Base-by-base conservation (phyloP, 768 basidiomycete species). In the Dioszegia aurantiaca region DNA sequence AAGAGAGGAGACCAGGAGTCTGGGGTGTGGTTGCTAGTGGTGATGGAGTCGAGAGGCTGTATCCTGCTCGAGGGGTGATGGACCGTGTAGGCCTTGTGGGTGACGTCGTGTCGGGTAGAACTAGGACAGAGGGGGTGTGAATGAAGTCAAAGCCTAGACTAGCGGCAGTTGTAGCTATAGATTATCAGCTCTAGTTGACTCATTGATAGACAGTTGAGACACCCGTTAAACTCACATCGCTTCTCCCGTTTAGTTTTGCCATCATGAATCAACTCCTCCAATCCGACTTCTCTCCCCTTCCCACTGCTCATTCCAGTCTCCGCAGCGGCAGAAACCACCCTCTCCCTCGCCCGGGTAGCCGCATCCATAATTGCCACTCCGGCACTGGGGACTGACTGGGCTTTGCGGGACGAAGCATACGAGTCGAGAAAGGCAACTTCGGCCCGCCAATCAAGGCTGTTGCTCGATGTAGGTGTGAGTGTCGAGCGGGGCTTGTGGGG, bases 71-170 rank as follows among this genome's bases (percentile, higher is more conserved):
- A 2, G 14, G 31, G 33, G 12, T 16, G 6, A 17, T 9, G 16
- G 17, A n/a, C n/a, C n/a, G n/a, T n/a, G n/a, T n/a, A n/a, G 51
- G 37, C 14, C 14, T 33, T 6, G 14, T 33, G 19, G 36, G 36
- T n/a, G 42, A 27, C 5, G 21, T 12, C 23, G 54, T n/a, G 23
- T 73, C 66, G 37, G 68, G 68, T 10, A 73, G 39, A 39, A 67
- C 58, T 6, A 73, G 30, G 51, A 70, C 56, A 1, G 67, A 59
- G 14, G 67, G 65, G 39, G 64, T 73, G 26, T 69, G 59, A 19
- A 73, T 60, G 21, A 73, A 66, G 33, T 73, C 68, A 56, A 70
- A 73, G n/a, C 72, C 72, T 3, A 73, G 58, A 1, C 67, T 59
- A 3, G 72, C 64, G 24, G 72, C 72, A 12, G 68, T 69, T 2